Base-by-base conservation (phyloP, 164 flowering plant genomes). In the Buxus sempervirens region DNA sequence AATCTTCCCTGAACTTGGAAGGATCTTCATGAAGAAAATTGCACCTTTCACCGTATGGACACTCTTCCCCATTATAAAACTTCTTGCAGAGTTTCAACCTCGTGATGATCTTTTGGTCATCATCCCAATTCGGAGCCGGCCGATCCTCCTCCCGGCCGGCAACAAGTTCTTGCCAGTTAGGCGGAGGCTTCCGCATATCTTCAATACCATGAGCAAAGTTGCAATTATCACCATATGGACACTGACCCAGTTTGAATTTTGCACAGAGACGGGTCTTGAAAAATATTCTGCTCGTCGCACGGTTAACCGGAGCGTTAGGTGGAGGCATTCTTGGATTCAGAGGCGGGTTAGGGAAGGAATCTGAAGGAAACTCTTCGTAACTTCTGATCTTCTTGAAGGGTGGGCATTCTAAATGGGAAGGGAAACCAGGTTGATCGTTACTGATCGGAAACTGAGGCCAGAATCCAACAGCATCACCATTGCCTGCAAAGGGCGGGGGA, bases 21-120 rank as follows among this genome's bases (percentile, higher is more conserved):
- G 86, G 86, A 68, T 83, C 85, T 67, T 89, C 90, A 64, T 92
- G 98, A 59, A 89, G 81, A 67, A 92, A 92, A 74, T 78, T 90
- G 71, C 99, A 92, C 71, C 81, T 79, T 0, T 90, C 88, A 12
- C 98, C 98, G 78, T 87, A 96, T 4, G 97, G 91, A 54, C 98
- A 96, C 41, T 83, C 90, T 26, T 87, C 96, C 23, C 97, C 97
- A 73, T 83, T 86, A 45, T 82, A 87, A 68, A 75, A 96, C 84
- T 82, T 92, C 84, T 83, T 88, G 74, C 98, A 95, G 9, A 95
- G 73, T 79, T 79, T 90, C 82, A 89, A 72, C 80, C 75, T 83
- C 45, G 76, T 86, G 22, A 86, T 87, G 42, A 85, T 80, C 61
- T 74, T 83, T 71, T 86, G 89, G 60, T 89, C 93, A 65, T 88